Percentiles rank a stretch among this genome's conserved stretches.
These are phyloP conservation scores for Parmales sp. DNA, from an alignment of 108 stramenopile species.

Conservation along the genomic window DNA sequence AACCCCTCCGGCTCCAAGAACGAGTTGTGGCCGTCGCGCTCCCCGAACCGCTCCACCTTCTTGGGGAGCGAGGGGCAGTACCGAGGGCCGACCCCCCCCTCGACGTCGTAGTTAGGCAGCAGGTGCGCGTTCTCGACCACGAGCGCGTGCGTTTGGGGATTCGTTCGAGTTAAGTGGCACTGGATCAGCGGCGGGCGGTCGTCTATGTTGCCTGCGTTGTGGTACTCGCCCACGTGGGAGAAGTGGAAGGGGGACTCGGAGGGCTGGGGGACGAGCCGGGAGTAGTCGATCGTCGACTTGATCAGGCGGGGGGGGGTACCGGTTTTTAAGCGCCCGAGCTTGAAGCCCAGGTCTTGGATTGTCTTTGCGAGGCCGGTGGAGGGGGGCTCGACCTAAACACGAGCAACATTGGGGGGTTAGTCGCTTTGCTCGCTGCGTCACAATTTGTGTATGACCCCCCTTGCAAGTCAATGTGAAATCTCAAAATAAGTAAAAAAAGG, in stretches of 20 bases:
- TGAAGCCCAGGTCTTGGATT: conserved; percentile 73
- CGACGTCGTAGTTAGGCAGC: conserved; percentile 79
- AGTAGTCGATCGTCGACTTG: conserved; percentile 88
- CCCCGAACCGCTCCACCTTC: conserved; percentile 86
- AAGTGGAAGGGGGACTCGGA: conserved; percentile 66
- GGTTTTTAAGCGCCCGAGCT: conserved; percentile 86
- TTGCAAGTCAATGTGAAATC: too few species aligned
- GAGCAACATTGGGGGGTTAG: neutral
- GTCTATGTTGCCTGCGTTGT: conserved; percentile 51
- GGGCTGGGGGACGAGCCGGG: conserved; percentile 62
- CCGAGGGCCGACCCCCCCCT: conserved; percentile 83
- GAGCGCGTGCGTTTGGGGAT: conserved; percentile 77
- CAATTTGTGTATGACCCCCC: too few species aligned
- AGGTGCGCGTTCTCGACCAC: conserved; percentile 75
- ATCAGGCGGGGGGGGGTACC: conserved; percentile 91
- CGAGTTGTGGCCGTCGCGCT: conserved; percentile 78
- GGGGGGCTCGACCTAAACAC: conserved; percentile 67
- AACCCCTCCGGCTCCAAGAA: conserved; percentile 97
- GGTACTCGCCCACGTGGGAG: conserved; percentile 36
- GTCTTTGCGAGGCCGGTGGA: conserved; percentile 80
- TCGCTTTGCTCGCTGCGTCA: too few species aligned
- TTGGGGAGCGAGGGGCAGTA: conserved; percentile 94
- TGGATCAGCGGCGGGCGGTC: conserved; percentile 43
- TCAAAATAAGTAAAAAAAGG: too few species aligned
- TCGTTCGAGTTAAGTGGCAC: conserved; percentile 72